Evolutionary conservation across 371 early-diverging fungal genomes (phyloP), one percentile per base, ranked within the genome.

Genomic region (Circinella minor): DNA sequence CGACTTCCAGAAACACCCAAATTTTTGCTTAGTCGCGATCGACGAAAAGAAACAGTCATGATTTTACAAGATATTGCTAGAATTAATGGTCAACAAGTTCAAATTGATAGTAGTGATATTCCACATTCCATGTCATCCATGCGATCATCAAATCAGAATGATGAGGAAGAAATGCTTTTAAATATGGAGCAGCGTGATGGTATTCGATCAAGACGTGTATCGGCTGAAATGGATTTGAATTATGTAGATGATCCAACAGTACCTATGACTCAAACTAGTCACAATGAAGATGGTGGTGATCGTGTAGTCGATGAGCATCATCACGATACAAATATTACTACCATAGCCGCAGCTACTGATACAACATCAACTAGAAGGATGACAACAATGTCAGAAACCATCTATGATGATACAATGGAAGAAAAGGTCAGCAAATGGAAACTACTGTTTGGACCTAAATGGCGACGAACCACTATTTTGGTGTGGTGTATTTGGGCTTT

Each of bases 401-500:
- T 57, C 7, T 57, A 57, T 57, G 57, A n/a, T 9, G 57, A 34
- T 18, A 57, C 57, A 7, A 34, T 34, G 27, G 57, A 27, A n/a
- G 36, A 57, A 57, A 57, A 46, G 27, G 27, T 27, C 3, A 63
- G 27, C 15, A 49, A 63, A n/a, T 57, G 57, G 57, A 57, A 38
- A 36, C 43, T 71, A 34, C 69, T 92, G 57, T 76, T 91, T 70
- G 72, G 78, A 4, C 82, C 82, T 0, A 71, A 78, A 49, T 87
- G 88, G 81, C 74, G 88, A 37, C 43, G 77, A 36, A 92, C 92
- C 4, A 92, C 94, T 3, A 38, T 91, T 0, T 71, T 94, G 51
- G 84, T 94, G 10, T 93, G 93, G 91, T 55, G 77, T n/a, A 92
- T 94, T 47, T 94, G 96, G 96, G 84, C 88, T 1, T 74, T 94